Conservation (phyloP, 2,329 filamentous ascomycete species). For the Fusarium nisikadoi region DNA sequence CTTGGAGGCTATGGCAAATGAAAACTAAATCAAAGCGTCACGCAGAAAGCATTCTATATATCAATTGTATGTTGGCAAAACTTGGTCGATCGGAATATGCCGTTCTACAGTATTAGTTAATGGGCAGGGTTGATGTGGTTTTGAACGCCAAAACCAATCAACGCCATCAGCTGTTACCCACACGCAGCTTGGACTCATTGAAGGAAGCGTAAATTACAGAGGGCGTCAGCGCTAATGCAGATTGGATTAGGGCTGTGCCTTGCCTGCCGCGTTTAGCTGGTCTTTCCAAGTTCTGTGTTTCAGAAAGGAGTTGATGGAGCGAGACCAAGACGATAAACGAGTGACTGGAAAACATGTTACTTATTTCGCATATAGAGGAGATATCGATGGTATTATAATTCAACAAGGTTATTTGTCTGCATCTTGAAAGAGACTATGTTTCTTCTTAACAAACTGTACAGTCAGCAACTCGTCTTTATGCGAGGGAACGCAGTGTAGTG, state of each 20-base stretch:
- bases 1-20: not conserved
- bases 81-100: not conserved
- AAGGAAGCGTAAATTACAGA: not conserved
- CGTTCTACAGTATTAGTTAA: not conserved
- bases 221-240: not conserved
- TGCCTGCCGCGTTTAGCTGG: not conserved
- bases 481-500: not conserved
- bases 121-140: not conserved
- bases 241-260: not conserved
- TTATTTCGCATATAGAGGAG: not conserved
- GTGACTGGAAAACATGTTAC: too few species aligned
- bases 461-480: too few species aligned
- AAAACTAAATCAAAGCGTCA: not conserved
- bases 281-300: not conserved
- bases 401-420: rapidly evolving
- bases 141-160: not conserved
- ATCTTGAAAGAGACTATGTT: not conserved
- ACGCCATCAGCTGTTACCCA: not conserved
- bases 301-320: not conserved
- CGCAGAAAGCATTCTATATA: not conserved
- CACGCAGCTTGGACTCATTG: not conserved
- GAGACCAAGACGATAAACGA: not conserved
- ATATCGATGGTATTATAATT: rapidly evolving
- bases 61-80: not conserved
- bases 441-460: not conserved